These are phyloP conservation scores for Termitomyces sp. DNA, from an alignment of 768 basidiomycete genomes.

Conservation along the genomic window DNA sequence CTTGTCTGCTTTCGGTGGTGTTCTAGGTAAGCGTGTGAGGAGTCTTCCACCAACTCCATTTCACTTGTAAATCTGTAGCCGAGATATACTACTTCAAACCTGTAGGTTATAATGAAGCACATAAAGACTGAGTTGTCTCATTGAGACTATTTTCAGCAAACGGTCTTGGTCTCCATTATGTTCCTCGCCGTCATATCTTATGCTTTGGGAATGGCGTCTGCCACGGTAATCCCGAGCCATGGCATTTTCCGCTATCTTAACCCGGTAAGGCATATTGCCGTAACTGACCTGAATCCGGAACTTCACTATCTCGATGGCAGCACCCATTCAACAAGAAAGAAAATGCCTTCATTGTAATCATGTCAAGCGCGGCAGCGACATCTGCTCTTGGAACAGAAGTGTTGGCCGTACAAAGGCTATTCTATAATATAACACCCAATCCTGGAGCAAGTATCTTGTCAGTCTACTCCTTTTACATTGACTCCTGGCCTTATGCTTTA, in stretches of 20 bases:
- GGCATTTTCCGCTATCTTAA: conserved; percentile 46
- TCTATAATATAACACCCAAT: conserved; percentile 47
- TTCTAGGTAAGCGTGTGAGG: conserved; percentile 30
- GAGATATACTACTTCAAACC: conserved; percentile 62
- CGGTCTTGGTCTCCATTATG: conserved; percentile 44
- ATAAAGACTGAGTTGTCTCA: neutral
- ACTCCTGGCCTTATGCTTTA: neutral
- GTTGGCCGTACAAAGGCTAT: conserved; percentile 47
- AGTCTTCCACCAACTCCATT: neutral
- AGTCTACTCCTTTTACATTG: neutral
- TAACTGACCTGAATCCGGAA: neutral
- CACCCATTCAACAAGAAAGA: conserved; percentile 57
- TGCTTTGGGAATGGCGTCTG: conserved; percentile 40
- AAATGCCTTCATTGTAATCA: conserved; percentile 52
- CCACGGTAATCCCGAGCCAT: conserved; percentile 36
- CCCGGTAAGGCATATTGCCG: conserved; percentile 29
- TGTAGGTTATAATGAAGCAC: conserved; percentile 18
- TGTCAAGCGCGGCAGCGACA: conserved; percentile 49
- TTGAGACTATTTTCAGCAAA: conserved; percentile 33
- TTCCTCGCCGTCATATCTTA: conserved; percentile 48
- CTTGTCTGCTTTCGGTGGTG: conserved; percentile 41
- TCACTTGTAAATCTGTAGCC: conserved; percentile 22
- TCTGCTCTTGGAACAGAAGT: conserved; percentile 49
- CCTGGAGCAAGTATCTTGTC: conserved; percentile 38
- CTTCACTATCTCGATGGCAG: conserved; percentile 19